A percentile compares a stretch with the other conserved stretches of the same genome.
Evolutionary conservation across 176 grass and related monocot genomes (phyloP).

Genomic region (Oryza australiensis): DNA sequence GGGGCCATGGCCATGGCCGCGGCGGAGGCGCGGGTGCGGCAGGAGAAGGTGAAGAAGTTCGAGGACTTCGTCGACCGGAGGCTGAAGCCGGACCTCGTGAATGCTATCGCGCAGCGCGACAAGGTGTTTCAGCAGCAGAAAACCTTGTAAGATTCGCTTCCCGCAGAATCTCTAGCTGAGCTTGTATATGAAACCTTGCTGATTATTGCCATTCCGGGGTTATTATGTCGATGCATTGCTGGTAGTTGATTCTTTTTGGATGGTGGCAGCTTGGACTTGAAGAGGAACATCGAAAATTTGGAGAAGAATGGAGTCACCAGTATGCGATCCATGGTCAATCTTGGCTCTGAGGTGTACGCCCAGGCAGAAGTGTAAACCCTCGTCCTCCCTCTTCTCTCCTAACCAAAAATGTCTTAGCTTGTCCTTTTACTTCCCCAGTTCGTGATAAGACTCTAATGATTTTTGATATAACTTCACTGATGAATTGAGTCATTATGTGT

Average conservation of each 20-base stretch:
- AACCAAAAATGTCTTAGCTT: background rate
- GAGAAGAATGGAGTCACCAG: constrained; percentile 77
- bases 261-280: constrained; percentile 71
- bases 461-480: background rate
- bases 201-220: background rate
- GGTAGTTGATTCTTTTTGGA: background rate
- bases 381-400: background rate
- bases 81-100: constrained; percentile 78
- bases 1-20: constrained; percentile 21
- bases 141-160: constrained; percentile 63
- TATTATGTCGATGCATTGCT: background rate
- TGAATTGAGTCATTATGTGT: background rate
- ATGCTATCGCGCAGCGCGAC: constrained; percentile 64
- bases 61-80: constrained; percentile 75
- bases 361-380: constrained; percentile 86
- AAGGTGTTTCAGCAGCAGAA: constrained; percentile 83
- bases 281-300: constrained; percentile 84
- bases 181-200: background rate
- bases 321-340: constrained; percentile 86
- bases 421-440: background rate
- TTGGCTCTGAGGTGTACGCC: constrained; percentile 92
- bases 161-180: background rate
- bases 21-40: constrained; percentile 25
- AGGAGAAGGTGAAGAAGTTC: constrained; percentile 75
- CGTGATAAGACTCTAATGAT: background rate